These are phyloP conservation scores for Trichoderma aggressivum DNA, from an alignment of 2,329 filamentous ascomycete species.

Conservation along the genomic window DNA sequence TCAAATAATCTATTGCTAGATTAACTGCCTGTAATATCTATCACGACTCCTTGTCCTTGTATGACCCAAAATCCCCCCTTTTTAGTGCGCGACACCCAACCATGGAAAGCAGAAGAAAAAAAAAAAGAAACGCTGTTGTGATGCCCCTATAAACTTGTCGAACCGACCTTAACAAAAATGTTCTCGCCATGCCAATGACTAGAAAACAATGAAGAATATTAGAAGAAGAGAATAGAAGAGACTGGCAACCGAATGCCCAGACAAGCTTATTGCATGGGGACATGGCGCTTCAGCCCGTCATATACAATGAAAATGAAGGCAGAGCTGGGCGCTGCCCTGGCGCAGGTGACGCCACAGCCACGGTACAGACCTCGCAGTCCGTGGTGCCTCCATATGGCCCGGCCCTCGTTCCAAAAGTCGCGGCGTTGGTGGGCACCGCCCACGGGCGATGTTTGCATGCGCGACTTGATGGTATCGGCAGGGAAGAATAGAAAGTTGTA, in stretches of 20 bases:
- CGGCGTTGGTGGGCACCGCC: constrained; percentile 52
- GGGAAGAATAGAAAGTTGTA: constrained; percentile 99
- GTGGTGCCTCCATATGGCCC: constrained; percentile 73
- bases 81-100: neutral
- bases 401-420: constrained; percentile 70
- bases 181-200: constrained; percentile 7
- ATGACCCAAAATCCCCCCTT: neutral
- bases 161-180: neutral
- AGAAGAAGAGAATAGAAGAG: neutral
- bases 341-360: constrained; percentile 90
- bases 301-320: constrained; percentile 97
- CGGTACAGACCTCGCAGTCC: constrained; percentile 85
- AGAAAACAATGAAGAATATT: constrained; percentile 21
- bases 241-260: neutral
- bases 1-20: neutral
- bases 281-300: constrained; percentile 72
- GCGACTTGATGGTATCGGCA: constrained; percentile 93
- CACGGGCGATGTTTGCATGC: constrained; percentile 87
- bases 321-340: constrained; percentile 87
- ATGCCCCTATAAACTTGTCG: neutral
- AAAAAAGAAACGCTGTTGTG: neutral
- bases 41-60: constrained; percentile 8
- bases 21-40: neutral
- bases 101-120: neutral
- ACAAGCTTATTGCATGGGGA: constrained; percentile 46